phyloP scores from a whole-genome alignment of 2,329 filamentous ascomycete species.

The Aspergillus udagawae region DNA sequence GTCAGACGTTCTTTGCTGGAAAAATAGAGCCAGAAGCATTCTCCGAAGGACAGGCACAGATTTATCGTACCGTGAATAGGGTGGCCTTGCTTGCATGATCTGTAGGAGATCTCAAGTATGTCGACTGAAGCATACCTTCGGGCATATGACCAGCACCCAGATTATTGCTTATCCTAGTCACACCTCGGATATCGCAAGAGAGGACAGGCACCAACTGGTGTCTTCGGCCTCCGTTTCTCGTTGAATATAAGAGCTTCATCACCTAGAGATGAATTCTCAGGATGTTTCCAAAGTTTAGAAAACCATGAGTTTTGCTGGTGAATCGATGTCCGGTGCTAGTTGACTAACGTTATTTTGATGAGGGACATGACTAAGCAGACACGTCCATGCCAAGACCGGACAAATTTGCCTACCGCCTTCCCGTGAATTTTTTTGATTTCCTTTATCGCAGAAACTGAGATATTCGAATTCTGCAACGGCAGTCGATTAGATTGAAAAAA shows the following conservation, averaged over 20 bases:
- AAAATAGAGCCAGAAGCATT: not conserved
- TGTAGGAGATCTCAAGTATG: not conserved
- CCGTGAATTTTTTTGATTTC: constrained; percentile 34
- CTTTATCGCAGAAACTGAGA: constrained; percentile 26
- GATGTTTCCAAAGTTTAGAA: too few relatives aligned
- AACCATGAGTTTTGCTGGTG: not conserved
- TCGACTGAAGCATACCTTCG: too few relatives aligned
- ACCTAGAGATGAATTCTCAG: not conserved
- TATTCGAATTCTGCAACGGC: constrained; percentile 16
- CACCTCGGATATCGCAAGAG: not conserved
- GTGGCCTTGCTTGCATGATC: not conserved
- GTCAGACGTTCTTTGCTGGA: not conserved
- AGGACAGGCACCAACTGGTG: not conserved
- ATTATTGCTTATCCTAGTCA: not conserved
- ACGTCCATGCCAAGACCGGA: constrained; percentile 23
- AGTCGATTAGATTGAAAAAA: constrained; percentile 23
- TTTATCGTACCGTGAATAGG: not conserved
- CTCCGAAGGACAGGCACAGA: not conserved
- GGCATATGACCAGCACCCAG: not conserved
- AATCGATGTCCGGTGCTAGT: not conserved
- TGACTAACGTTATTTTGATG: too few relatives aligned
- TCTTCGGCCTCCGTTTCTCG: not conserved
- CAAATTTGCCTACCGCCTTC: constrained; percentile 35
- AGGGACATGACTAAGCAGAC: not conserved
- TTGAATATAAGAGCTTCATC: not conserved